Evolutionary conservation across 805 yeast genomes (phyloP).

Genomic region (Yamadazyma olivae): DNA sequence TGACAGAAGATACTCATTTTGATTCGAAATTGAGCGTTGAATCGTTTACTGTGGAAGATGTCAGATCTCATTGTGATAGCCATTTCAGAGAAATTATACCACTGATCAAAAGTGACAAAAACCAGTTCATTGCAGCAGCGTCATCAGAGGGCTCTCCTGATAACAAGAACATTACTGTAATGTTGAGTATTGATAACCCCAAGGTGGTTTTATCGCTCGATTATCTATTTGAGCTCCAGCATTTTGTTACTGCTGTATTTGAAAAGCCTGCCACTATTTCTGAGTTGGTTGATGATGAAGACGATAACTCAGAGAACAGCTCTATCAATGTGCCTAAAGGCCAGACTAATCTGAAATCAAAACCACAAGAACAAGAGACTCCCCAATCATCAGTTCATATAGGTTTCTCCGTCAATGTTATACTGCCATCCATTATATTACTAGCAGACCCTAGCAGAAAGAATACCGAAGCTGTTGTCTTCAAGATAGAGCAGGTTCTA

Average conservation of each 20-base stretch:
- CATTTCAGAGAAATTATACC: conserved; percentile 83
- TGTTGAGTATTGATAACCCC: conserved; percentile 76
- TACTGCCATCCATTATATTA: conserved; percentile 72
- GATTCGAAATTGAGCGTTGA: conserved; percentile 61
- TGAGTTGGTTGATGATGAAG: conserved; percentile 14
- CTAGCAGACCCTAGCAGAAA: conserved; percentile 72
- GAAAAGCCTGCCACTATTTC: conserved; percentile 16
- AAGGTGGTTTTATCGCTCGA: conserved; percentile 80
- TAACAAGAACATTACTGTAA: conserved; percentile 41
- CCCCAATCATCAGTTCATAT: conserved; percentile 12
- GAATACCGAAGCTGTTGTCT: conserved; percentile 84
- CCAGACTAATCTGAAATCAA: conserved; percentile 1
- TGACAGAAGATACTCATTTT: conserved; percentile 54
- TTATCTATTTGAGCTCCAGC: conserved; percentile 72
- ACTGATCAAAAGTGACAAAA: conserved; percentile 51
- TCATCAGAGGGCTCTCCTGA: conserved; percentile 39
- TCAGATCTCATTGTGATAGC: conserved; percentile 58
- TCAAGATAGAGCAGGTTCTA: conserved; percentile 77
- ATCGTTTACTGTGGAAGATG: conserved; percentile 77
- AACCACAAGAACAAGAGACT: background rate
- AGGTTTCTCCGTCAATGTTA: conserved; percentile 64
- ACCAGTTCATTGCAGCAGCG: conserved; percentile 67
- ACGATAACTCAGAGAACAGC: conserved; percentile 1
- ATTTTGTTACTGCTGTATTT: conserved; percentile 54
- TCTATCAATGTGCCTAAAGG: background rate